Conservation (phyloP, 352 stramenopile species). For the Proteromonas lacertae region DNA sequence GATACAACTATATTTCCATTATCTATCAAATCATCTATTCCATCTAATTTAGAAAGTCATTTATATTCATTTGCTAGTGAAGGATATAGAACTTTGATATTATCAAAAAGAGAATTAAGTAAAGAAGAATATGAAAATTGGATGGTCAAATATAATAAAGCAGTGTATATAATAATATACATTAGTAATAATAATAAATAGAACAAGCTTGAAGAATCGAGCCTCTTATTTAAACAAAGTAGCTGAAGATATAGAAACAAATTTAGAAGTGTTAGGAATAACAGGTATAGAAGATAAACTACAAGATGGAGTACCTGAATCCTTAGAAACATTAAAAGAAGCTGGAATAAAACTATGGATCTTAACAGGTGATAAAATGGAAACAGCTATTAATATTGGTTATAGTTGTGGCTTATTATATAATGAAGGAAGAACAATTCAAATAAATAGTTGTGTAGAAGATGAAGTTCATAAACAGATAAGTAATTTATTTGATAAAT, state of each 20-base stretch:
- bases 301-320: slow-evolving; percentile 41
- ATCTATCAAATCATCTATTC: slow-evolving; percentile 2
- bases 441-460: neutral
- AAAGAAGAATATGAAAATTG: slow-evolving; percentile 18
- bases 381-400: slow-evolving; percentile 71
- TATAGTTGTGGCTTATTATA: slow-evolving; percentile 33
- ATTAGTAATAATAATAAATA: no score
- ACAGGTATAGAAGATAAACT: slow-evolving; percentile 69
- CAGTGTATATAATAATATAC: neutral
- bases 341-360: slow-evolving; percentile 66
- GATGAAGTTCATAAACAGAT: no score
- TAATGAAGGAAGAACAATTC: neutral
- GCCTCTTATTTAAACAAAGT: slow-evolving; percentile 21
- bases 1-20: slow-evolving; percentile 36
- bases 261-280: slow-evolving; percentile 36
- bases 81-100: slow-evolving; percentile 32
- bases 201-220: no score
- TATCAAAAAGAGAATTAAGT: slow-evolving; percentile 12
- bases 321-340: slow-evolving; percentile 31
- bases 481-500: no score
- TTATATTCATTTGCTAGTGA: neutral
- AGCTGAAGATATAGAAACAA: slow-evolving; percentile 27
- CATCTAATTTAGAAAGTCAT: slow-evolving; percentile 19
- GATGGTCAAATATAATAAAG: slow-evolving; percentile 3
- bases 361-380: slow-evolving; percentile 64